phyloP scores from a whole-genome alignment of 768 basidiomycete species.

The Crassisporium funariophilum region DNA sequence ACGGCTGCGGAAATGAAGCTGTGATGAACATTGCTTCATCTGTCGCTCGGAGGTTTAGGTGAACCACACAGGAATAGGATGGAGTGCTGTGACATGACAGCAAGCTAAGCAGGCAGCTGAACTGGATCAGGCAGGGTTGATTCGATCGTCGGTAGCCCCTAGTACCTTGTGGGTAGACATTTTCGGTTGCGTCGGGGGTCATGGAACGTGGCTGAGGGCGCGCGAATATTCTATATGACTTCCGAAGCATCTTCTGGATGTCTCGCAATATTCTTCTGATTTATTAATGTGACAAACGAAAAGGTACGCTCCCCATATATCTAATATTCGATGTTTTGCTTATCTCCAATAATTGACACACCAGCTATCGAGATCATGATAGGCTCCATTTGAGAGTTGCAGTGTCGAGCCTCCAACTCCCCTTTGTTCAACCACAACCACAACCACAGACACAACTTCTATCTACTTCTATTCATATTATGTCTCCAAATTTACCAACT shows the following conservation, averaged over 20 bases:
- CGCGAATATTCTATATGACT: conserved; percentile 25
- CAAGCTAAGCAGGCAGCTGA: conserved; percentile 35
- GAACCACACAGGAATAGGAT: conserved; percentile 9
- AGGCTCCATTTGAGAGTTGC: conserved; percentile 24
- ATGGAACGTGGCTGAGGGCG: conserved; percentile 43
- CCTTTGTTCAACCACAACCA: too few relatives aligned
- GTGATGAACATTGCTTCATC: not conserved
- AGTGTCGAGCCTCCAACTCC: not conserved
- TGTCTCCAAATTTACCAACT: conserved; percentile 45
- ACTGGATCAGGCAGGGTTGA: conserved; percentile 27
- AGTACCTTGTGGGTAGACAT: conserved; percentile 14
- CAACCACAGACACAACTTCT: conserved; percentile 4
- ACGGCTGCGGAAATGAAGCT: too few relatives aligned
- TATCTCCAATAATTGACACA: conserved; percentile 14
- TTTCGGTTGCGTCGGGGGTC: conserved; percentile 41
- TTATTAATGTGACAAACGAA: conserved; percentile 23
- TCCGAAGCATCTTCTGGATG: not conserved
- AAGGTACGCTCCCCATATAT: conserved; percentile 18
- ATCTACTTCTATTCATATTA: conserved; percentile 31
- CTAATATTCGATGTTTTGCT: conserved; percentile 20
- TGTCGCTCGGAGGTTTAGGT: too few relatives aligned
- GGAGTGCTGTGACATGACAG: conserved; percentile 47
- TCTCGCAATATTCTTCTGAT: conserved; percentile 13
- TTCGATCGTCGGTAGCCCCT: conserved; percentile 36
- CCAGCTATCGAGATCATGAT: conserved; percentile 12